Base-by-base conservation (phyloP, 768 basidiomycete genomes). In the Naganishia kalamii region DNA sequence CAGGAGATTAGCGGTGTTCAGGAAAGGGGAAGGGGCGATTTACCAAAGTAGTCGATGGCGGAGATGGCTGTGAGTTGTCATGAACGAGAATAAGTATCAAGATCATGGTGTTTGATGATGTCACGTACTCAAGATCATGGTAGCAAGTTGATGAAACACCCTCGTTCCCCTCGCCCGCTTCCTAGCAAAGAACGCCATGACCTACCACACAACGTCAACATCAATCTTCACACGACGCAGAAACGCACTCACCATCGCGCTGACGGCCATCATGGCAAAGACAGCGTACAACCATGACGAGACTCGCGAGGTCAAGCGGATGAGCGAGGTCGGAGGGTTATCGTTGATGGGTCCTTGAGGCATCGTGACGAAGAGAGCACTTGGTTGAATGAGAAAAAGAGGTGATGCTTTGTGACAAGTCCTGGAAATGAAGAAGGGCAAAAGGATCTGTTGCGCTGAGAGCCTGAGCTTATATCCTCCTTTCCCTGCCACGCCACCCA, bases 141-240 rank as follows among this genome's bases (percentile, higher is more conserved):
- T 71, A 48, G 80, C 80, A 40, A 84, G 75, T 62, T 82, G 82
- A 72, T 85, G 83, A 78, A 84, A 81, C 8, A 82, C 76, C n/a
- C 83, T 77, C 23, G 77, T 81, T 41, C 81, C 82, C 4, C 71
- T 73, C 10, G 79, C 78, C 2, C 77, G 67, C 64, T 76, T 60
- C 21, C 54, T 37, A 23, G 37, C 27, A 33, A 37, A 21, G 27
- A 40, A 57, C 15, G 54, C 54, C 54, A 57, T 57, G 5, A 15
- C 54, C 54, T 52, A 19, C 32, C n/a, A 5, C 37, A 7, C 37
- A 40, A 40, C 37, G 37, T 40, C 37, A 40, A 17, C 17, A 17
- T 17, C 17, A 17, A 40, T 8, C 37, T 17, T 8, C 17, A 23
- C 5, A 17, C 29, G 6, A 54, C 2, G 19, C 17, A 2, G 29